Percentiles rank a stretch among this genome's conserved stretches.
Conservation (phyloP, 139 green algal genomes). For the Tetraselmis striata region DNA sequence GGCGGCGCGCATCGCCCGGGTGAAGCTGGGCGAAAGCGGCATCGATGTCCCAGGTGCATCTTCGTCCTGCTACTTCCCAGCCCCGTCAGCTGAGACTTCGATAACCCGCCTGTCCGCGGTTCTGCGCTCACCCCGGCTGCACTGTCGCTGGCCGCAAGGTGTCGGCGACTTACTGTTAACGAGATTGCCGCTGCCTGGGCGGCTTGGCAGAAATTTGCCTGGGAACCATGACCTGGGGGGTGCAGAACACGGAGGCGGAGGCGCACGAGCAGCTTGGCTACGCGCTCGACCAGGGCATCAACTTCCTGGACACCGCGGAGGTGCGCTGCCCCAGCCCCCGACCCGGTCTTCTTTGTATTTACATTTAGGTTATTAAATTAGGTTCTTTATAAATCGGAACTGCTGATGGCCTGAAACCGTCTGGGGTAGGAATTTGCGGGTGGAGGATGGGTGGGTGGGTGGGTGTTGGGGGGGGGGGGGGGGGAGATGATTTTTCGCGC, state of each 20-base stretch:
- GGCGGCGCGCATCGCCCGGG: no score
- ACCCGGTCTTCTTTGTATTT: neutral
- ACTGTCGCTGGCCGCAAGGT: neutral
- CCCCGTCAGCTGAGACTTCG: no score
- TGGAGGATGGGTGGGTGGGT: no score
- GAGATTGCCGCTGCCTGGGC: neutral
- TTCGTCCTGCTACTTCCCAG: no score
- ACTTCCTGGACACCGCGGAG: constrained; percentile 84
- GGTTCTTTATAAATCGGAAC: neutral
- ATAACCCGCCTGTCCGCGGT: no score
- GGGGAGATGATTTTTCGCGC: no score
- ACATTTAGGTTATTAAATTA: neutral
- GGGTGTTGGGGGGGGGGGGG: no score
- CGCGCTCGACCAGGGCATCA: constrained; percentile 52
- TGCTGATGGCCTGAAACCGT: no score
- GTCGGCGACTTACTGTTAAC: neutral
- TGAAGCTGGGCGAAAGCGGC: constrained; percentile 31
- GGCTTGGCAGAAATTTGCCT: constrained; percentile 34
- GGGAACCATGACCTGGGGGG: constrained; percentile 87
- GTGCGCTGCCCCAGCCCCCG: neutral
- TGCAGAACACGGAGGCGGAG: constrained; percentile 60
- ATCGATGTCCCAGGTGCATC: constrained; percentile 19
- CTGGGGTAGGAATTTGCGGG: no score
- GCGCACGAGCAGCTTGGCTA: constrained; percentile 51
- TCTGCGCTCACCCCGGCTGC: no score